A percentile compares a stretch with the other conserved stretches of the same genome.
These are phyloP conservation scores for Lotus japonicus DNA, from an alignment of 306 rosid genomes.

Conservation along the genomic window DNA sequence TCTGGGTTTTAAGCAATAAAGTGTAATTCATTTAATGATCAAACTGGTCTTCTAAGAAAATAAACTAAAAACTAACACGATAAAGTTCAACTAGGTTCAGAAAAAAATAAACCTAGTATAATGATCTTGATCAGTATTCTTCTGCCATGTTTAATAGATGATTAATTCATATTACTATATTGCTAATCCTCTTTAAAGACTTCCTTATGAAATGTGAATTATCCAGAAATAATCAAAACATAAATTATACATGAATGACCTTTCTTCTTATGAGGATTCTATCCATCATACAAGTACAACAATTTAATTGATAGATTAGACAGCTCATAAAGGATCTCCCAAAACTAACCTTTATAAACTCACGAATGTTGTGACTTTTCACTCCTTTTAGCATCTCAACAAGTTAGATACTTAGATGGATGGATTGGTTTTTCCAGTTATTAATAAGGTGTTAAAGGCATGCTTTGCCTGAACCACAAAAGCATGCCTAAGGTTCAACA, in stretches of 20 bases:
- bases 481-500: background rate
- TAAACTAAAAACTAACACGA: too few relatives aligned
- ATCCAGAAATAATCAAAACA: background rate
- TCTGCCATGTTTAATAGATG: background rate
- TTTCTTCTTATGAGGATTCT: background rate
- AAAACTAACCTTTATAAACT: constrained; percentile 59
- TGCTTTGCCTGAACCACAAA: background rate
- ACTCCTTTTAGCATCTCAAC: background rate
- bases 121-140: background rate
- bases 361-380: constrained; percentile 4
- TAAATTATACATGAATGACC: background rate
- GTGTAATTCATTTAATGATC: too few relatives aligned
- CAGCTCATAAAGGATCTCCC: background rate
- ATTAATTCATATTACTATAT: background rate
- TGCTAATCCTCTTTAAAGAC: background rate
- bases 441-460: background rate
- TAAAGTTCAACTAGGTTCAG: too few relatives aligned
- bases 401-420: background rate
- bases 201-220: background rate
- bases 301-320: background rate
- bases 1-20: too few relatives aligned
- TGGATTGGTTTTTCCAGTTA: background rate
- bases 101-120: background rate
- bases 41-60: too few relatives aligned
- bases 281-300: background rate